Base-by-base conservation (phyloP, 176 grass and related monocot species). In the Oryza meridionalis region DNA sequence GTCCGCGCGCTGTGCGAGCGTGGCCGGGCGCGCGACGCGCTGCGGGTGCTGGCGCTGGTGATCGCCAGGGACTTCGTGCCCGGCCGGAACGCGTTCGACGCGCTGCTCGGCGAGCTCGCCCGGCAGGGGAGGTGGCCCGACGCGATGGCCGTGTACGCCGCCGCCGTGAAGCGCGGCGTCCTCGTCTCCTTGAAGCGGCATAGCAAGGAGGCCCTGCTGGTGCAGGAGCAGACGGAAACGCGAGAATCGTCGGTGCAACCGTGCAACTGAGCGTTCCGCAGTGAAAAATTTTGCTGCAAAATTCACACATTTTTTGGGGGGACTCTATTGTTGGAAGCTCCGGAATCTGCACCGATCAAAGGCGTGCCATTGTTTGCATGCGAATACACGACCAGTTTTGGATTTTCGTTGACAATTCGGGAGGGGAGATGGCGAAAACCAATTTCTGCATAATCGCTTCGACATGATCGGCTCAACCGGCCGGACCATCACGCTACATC, bases 101-200 rank as follows among this genome's bases (percentile, higher is more conserved):
- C 92, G 88, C 43, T 94, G 72, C 90, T 98, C 50, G 85, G 65
- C 63, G 92, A 93, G 73, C 87, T 92, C 68, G 25, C 63, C 22
- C 70, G 81, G 45, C 93, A 93, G 81, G 93, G 85, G 24, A 79
- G 88, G 65, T 58, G 90, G 78, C 64, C 68, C 14, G 91, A 95
- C 77, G 89, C 87, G 58, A 75, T 90, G 86, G 89, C 88, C 69
- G 84, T 98, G 82, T 95, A 98, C 72, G 90, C 77, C 21, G 91
- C 91, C 70, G 96, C 96, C 3, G 78, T 95, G 49, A 98, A 98
- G 94, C 82, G 91, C 76, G 73, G 76, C 67, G 83, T 90, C 0
- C 17, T 74, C 42, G 85, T 92, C 21, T 77, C 90, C 35, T 82
- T 87, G 92, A 93, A 88, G 75, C 85, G 67, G 25, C 83, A 82